A percentile compares a stretch with the other conserved stretches of the same genome.
phyloP scores from a whole-genome alignment of 1,139 yeast genomes.

The Meyerozyma guilliermondii region DNA sequence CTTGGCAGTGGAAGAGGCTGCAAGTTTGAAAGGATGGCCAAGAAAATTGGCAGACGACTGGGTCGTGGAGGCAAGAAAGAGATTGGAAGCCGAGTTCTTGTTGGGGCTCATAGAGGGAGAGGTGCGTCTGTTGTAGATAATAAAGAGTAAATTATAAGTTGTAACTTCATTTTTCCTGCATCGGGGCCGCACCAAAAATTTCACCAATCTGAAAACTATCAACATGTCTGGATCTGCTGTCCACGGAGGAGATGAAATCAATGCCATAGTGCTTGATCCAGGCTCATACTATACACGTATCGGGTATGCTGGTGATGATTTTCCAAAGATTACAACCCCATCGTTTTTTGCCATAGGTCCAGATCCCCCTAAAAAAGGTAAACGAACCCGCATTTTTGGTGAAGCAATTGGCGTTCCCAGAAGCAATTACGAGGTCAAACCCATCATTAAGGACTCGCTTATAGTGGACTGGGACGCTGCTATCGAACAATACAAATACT shows the following conservation, averaged over 20 bases:
- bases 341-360: slow-evolving; percentile 41
- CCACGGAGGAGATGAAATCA: slow-evolving; percentile 70
- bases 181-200: background rate
- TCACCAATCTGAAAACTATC: background rate
- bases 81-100: slow-evolving; percentile 82
- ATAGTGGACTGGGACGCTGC: slow-evolving; percentile 75
- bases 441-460: slow-evolving; percentile 57
- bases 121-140: slow-evolving; percentile 30
- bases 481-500: slow-evolving; percentile 57
- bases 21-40: slow-evolving; percentile 89
- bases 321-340: slow-evolving; percentile 73
- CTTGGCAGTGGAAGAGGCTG: slow-evolving; percentile 88
- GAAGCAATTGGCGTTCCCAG: slow-evolving; percentile 55
- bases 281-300: slow-evolving; percentile 80
- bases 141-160: no score
- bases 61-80: slow-evolving; percentile 83
- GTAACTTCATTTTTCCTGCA: background rate
- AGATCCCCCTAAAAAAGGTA: slow-evolving; percentile 5
- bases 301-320: slow-evolving; percentile 94
- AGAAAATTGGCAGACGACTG: slow-evolving; percentile 87
- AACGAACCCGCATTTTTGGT: slow-evolving; percentile 38
- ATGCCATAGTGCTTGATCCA: slow-evolving; percentile 88
- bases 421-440: slow-evolving; percentile 45
- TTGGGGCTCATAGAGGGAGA: slow-evolving; percentile 62
- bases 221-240: slow-evolving; percentile 20